Evolutionary conservation across 2,329 filamentous ascomycete species (phyloP).

Genomic region (Xylariales sp.): DNA sequence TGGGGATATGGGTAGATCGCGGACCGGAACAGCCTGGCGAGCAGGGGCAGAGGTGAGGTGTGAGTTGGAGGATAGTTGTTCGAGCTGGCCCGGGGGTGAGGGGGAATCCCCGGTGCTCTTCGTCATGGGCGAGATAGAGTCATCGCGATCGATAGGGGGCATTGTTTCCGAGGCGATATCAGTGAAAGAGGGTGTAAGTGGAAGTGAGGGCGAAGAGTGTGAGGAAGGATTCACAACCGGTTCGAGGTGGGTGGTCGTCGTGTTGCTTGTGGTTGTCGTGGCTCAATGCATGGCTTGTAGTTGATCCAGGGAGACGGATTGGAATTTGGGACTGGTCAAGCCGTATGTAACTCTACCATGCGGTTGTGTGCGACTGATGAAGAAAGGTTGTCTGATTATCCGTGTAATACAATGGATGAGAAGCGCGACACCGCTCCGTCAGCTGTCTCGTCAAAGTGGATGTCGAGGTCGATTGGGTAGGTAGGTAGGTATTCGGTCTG

Average conservation of each 20-base stretch:
- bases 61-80: slow-evolving; percentile 42
- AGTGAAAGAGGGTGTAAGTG: too few species aligned
- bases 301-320: neutral
- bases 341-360: neutral
- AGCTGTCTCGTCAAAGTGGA: neutral
- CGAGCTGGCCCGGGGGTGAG: slow-evolving; percentile 40
- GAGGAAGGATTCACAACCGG: neutral
- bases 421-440: neutral
- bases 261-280: neutral
- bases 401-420: too few species aligned
- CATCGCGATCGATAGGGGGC: slow-evolving; percentile 45
- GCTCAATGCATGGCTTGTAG: slow-evolving; percentile 9
- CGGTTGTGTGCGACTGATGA: too few species aligned
- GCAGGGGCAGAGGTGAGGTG: slow-evolving; percentile 44
- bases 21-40: slow-evolving; percentile 35
- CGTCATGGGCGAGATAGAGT: slow-evolving; percentile 53
- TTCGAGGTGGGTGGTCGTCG: neutral
- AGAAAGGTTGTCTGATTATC: too few species aligned
- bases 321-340: neutral
- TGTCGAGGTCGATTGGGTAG: neutral
- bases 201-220: neutral
- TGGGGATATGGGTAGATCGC: slow-evolving; percentile 42
- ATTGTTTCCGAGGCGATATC: slow-evolving; percentile 36
- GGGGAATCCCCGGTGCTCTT: slow-evolving; percentile 46
- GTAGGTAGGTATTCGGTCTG: neutral